Evolutionary conservation across 169 alveolate species (phyloP).

Genomic region (Cryptosporidium meleagridis): DNA sequence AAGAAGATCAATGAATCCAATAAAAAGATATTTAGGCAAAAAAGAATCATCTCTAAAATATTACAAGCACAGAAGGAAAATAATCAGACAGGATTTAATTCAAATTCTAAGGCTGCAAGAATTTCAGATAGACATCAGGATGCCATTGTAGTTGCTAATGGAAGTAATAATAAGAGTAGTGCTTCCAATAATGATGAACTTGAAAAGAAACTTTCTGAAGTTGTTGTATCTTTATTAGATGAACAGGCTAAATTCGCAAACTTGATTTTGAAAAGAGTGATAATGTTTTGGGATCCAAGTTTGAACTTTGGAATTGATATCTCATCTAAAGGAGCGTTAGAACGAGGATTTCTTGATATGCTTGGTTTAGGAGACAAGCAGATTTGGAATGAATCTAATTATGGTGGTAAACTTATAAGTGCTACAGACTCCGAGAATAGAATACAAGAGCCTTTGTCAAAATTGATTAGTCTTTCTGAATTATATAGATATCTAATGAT

Average conservation of each 20-base stretch:
- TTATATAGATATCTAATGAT: slow-evolving; percentile 44
- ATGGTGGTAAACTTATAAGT: slow-evolving; percentile 26
- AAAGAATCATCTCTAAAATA: not conserved
- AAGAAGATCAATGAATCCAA: not conserved
- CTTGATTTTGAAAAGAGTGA: not conserved
- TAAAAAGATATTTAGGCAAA: slow-evolving; percentile 5
- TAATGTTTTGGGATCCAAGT: slow-evolving; percentile 53
- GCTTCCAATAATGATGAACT: not conserved
- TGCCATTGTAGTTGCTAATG: not conserved
- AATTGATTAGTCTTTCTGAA: slow-evolving; percentile 16
- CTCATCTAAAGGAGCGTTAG: slow-evolving; percentile 2
- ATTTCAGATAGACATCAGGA: not conserved
- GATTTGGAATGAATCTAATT: slow-evolving; percentile 21
- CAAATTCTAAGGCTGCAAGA: not conserved
- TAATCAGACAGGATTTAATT: not conserved
- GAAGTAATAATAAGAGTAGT: not conserved
- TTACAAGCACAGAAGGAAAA: not conserved
- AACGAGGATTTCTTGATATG: slow-evolving; percentile 58
- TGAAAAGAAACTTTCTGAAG: not conserved
- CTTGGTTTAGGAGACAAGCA: slow-evolving; percentile 54
- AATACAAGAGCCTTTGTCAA: not conserved
- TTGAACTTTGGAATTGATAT: slow-evolving; percentile 58
- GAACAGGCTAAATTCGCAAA: slow-evolving; percentile 21
- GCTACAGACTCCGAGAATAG: slow-evolving; percentile 19
- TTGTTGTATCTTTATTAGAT: slow-evolving; percentile 6